A percentile compares a stretch with the other conserved stretches of the same genome.
Evolutionary conservation across 2,329 filamentous ascomycete genomes (phyloP).

Genomic region (Phaeophleospora eucalypticola): DNA sequence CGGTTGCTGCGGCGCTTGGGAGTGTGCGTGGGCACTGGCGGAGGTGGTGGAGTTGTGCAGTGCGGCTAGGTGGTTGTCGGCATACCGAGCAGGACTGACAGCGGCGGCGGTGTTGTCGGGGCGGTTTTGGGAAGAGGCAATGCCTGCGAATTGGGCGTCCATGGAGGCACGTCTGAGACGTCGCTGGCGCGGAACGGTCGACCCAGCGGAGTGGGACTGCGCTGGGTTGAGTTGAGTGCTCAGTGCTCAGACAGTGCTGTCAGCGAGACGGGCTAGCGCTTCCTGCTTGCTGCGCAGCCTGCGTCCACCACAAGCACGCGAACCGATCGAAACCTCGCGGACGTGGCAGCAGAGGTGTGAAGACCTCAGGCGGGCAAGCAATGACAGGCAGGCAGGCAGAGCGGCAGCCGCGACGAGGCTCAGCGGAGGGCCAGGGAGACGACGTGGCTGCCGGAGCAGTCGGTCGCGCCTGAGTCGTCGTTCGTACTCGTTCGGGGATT

Average conservation of each 20-base stretch:
- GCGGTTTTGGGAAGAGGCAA: not conserved
- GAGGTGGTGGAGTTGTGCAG: not conserved
- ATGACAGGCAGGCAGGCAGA: not conserved
- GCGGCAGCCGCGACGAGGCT: not conserved
- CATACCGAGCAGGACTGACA: not conserved
- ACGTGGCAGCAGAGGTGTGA: not conserved
- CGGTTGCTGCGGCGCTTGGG: not conserved
- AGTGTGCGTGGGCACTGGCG: not conserved
- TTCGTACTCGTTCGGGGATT: no score
- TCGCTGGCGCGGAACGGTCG: no score
- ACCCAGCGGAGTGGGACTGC: no score
- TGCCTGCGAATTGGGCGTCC: not conserved
- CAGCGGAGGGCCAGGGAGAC: not conserved
- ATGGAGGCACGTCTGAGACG: no score
- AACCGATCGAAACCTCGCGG: no score
- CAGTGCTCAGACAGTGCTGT: not conserved
- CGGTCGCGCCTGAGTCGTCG: no score
- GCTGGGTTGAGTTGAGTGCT: no score
- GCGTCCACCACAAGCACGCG: not conserved
- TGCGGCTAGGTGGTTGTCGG: not conserved
- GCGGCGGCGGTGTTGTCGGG: not conserved
- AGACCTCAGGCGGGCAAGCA: not conserved
- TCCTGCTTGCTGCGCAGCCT: not conserved
- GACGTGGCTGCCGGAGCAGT: not conserved
- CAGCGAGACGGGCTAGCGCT: not conserved